A percentile compares a stretch with the other conserved stretches of the same genome.
phyloP scores from a whole-genome alignment of 169 alveolate species.

The Eimeria necatrix region DNA sequence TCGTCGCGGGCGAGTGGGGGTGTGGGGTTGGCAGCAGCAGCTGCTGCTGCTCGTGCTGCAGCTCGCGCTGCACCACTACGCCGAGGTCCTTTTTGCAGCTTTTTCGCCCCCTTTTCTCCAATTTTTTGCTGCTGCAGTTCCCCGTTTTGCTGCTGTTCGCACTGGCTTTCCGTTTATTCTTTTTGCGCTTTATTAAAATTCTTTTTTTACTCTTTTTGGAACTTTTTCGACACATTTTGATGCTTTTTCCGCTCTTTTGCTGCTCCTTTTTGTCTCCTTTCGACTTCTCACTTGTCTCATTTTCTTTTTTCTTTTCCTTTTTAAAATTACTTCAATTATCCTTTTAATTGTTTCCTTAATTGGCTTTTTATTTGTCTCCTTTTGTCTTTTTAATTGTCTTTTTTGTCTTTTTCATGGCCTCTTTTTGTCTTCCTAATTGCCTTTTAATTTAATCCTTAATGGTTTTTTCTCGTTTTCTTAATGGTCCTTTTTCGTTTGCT shows the following conservation, averaged over 20 bases:
- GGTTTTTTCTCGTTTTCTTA: neutral
- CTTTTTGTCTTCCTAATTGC: neutral
- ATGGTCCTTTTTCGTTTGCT: neutral
- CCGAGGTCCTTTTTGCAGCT: slow-evolving; percentile 25
- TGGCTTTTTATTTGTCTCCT: neutral
- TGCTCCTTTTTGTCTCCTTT: too few relatives aligned
- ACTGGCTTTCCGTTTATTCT: neutral
- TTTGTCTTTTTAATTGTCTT: neutral
- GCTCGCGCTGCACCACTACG: slow-evolving; percentile 50
- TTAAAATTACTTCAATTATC: too few relatives aligned
- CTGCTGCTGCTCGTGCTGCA: neutral
- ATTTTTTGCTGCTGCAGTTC: neutral
- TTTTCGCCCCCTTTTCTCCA: neutral
- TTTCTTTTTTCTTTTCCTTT: too few relatives aligned
- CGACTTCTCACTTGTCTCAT: too few relatives aligned
- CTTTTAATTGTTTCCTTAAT: too few relatives aligned
- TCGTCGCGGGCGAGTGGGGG: neutral
- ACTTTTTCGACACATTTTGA: neutral
- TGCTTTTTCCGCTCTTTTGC: too few relatives aligned
- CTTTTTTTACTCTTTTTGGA: neutral
- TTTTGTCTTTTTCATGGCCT: neutral
- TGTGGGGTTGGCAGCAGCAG: slow-evolving; percentile 2
- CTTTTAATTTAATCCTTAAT: neutral
- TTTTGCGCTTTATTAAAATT: neutral
- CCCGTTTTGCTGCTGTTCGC: neutral